Percentiles rank a stretch among this genome's conserved stretches.
Conservation (phyloP, 768 basidiomycete species). For the Pleurotus djamor region DNA sequence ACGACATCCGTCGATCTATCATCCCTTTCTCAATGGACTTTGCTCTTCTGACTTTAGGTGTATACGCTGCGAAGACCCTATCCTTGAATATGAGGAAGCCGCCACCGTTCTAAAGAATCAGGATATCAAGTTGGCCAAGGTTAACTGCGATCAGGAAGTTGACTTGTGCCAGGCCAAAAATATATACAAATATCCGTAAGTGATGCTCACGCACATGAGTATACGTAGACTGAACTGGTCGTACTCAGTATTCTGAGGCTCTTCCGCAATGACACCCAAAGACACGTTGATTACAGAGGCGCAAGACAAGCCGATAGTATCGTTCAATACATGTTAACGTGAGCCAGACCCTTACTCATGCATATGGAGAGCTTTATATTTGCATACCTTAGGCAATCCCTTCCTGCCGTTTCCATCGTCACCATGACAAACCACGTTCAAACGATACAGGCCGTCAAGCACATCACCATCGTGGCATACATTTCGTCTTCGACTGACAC, state of each 20-base stretch:
- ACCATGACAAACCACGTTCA: constrained; percentile 75
- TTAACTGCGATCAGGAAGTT: constrained; percentile 93
- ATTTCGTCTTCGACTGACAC: constrained; percentile 68
- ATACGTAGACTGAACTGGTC: neutral
- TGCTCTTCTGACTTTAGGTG: constrained; percentile 49
- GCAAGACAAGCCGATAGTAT: constrained; percentile 96
- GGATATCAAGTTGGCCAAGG: constrained; percentile 89
- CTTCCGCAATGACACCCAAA: constrained; percentile 73
- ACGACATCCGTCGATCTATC: constrained; percentile 6
- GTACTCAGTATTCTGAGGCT: constrained; percentile 77
- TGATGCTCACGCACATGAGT: constrained; percentile 9
- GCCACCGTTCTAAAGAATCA: constrained; percentile 91
- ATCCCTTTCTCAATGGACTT: neutral
- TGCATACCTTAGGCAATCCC: constrained; percentile 61
- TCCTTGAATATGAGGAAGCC: constrained; percentile 92
- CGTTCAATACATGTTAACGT: constrained; percentile 96
- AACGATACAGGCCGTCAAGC: constrained; percentile 84
- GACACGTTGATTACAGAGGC: constrained; percentile 74
- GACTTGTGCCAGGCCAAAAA: constrained; percentile 89
- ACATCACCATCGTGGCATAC: constrained; percentile 84
- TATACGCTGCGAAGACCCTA: constrained; percentile 94
- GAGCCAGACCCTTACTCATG: constrained; percentile 19
- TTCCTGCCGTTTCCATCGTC: constrained; percentile 91
- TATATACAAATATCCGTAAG: constrained; percentile 93
- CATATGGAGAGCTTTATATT: constrained; percentile 6